phyloP scores from a whole-genome alignment of 768 basidiomycete species.

The Lentinula aciculospora region DNA sequence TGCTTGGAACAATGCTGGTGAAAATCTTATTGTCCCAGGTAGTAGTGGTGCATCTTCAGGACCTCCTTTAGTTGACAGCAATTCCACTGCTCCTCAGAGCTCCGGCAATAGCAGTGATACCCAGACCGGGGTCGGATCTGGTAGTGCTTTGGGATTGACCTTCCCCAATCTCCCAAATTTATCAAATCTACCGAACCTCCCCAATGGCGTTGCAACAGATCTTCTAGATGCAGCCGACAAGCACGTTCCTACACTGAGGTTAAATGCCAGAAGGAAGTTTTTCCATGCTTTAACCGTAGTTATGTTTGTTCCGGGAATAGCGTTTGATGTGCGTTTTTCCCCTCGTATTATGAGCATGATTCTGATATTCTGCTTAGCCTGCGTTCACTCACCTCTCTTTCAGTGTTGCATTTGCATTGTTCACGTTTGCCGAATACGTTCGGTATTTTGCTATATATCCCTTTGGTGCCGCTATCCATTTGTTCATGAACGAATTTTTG shows the following conservation, averaged over 20 bases:
- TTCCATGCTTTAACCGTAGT: slow-evolving; percentile 94
- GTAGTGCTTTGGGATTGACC: slow-evolving; percentile 28
- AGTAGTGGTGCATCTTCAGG: slow-evolving; percentile 4
- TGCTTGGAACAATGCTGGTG: slow-evolving; percentile 31
- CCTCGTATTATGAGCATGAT: neutral
- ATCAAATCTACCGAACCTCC: slow-evolving; percentile 40
- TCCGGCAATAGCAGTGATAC: slow-evolving; percentile 5
- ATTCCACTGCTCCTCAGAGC: neutral
- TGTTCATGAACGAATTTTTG: slow-evolving; percentile 97
- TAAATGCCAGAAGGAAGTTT: slow-evolving; percentile 93
- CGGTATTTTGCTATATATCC: slow-evolving; percentile 99
- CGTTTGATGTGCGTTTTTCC: slow-evolving; percentile 68
- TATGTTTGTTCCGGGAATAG: slow-evolving; percentile 96
- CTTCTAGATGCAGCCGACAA: slow-evolving; percentile 85
- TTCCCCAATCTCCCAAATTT: slow-evolving; percentile 22
- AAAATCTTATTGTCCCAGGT: slow-evolving; percentile 24
- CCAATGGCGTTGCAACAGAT: slow-evolving; percentile 46
- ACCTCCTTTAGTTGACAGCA: neutral
- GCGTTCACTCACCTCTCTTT: slow-evolving; percentile 95
- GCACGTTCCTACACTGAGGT: slow-evolving; percentile 79
- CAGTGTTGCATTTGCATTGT: slow-evolving; percentile 90
- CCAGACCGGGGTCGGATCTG: neutral
- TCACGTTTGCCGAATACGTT: slow-evolving; percentile 95
- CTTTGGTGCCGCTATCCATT: slow-evolving; percentile 85
- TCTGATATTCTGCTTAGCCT: slow-evolving; percentile 49